Evolutionary conservation across 805 yeast species (phyloP), one percentile per base, ranked within the genome.

Genomic region (Teunomyces tritomae): DNA sequence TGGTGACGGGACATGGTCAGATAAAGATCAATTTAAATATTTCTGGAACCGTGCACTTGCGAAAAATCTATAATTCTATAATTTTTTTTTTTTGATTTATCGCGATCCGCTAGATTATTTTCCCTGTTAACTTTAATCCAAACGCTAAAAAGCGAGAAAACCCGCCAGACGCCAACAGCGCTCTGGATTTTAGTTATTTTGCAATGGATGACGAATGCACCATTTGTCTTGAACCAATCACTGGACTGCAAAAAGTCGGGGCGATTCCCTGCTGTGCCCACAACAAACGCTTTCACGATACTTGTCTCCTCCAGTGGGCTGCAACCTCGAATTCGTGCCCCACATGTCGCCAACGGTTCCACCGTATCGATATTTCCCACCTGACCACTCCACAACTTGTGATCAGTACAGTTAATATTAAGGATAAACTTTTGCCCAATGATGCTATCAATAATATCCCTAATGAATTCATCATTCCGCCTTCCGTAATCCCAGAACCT

Each of bases 1-100:
- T 90, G 96, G 65, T 90, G 96, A 46, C 94, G 83, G 2, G 96
- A 88, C 97, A 90, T 89, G 5, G 20, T 8, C 4, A 3, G 29
- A 10, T 17, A n/a, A 9, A 13, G 34, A 10, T 20, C 5, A 20
- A 16, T 16, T 16, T 20, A 20, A 20, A 20, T 20, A 20, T 20
- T 20, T 20, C 24, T 20, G 24, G 24, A 20, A 20, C 20, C 20
- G n/a, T n/a, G 20, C 20, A 17, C 4, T 5, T 17, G 20, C 24
- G 24, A n/a, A n/a, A n/a, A n/a, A n/a, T n/a, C n/a, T n/a, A n/a
- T n/a, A n/a, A n/a, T n/a, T n/a, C n/a, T n/a, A n/a, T n/a, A n/a
- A 29, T 13, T 3, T 30, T 30, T 29, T 29, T 29, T 30, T 30
- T 30, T 30, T n/a, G n/a, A 7, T 7, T 32, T 13, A 16, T 13